Evolutionary conservation across 2,329 filamentous ascomycete species (phyloP), one percentile per base, ranked within the genome.

Genomic region (Coniochaeta sp.): DNA sequence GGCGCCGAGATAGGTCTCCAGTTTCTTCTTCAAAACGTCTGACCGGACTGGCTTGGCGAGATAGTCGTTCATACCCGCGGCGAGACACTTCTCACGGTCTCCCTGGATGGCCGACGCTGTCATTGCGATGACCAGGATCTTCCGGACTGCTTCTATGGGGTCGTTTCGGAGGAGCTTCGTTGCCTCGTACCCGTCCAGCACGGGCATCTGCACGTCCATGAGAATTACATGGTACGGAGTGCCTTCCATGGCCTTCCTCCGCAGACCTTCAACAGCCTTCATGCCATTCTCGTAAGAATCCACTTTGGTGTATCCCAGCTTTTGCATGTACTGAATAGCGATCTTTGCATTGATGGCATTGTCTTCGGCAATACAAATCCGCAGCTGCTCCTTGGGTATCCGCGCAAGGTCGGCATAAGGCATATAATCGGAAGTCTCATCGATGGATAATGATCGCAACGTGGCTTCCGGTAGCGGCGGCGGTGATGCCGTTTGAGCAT

Each of bases 181-280:
- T 1, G 93, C 92, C 73, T 96, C 90, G 71, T 96, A 96, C 6
- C 93, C 93, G 71, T 97, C 93, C 9, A 96, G 83, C 3, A 96
- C 86, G 0, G 93, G 93, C 93, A 97, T 97, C 74, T 96, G 92
- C 3, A 96, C 91, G 71, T 97, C 93, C 93, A 97, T 97, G 52
- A 97, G 82, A 44, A 96, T 88, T 34, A 97, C 82, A 68, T 97
- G 92, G 75, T 96, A 97, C 0, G 92, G 93, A 9, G 79, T 79
- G 1, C 88, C 88, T 63, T 90, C 88, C 52, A 77, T 80, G 3
- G 89, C 89, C 63, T 88, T 89, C 57, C 84, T 78, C 9, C 89
- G 86, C n/a, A 97, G 77, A 0, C 91, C 93, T 68, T 96, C 90
- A 16, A 96, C 89, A 0, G 93, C 92, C 74, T 93, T 91, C 63